Percentiles rank a stretch among this genome's conserved stretches.
Evolutionary conservation across 768 basidiomycete genomes (phyloP).

Genomic region (Rhizopogon sp.): DNA sequence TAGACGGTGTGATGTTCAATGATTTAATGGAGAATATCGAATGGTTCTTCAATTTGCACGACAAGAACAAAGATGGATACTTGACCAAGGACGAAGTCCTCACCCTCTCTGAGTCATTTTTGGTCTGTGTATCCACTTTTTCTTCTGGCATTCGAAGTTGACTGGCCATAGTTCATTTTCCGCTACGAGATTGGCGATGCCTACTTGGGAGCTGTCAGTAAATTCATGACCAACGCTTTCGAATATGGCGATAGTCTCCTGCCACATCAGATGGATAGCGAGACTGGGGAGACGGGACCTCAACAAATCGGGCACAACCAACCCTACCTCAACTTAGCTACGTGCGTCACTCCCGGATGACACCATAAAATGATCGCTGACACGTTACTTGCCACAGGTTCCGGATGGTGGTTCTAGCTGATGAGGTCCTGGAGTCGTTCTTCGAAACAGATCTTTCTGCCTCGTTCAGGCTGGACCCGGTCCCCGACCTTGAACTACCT

Average conservation of each 20-base stretch:
- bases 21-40: conserved; percentile 98
- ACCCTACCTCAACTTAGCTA: conserved; percentile 90
- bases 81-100: conserved; percentile 96
- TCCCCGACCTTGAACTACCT: conserved; percentile 64
- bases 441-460: conserved; percentile 89
- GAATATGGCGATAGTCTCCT: conserved; percentile 96
- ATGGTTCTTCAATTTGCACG: conserved; percentile 96
- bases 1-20: conserved; percentile 91
- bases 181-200: conserved; percentile 95
- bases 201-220: conserved; percentile 92
- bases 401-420: conserved; percentile 97
- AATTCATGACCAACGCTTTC: conserved; percentile 97
- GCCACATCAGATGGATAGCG: conserved; percentile 33
- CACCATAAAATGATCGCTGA: conserved; percentile 3
- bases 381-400: conserved; percentile 49
- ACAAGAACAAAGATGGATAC: conserved; percentile 94
- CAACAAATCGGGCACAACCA: conserved; percentile 65
- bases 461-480: conserved; percentile 77
- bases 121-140: conserved; percentile 45
- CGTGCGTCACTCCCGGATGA: conserved; percentile 39
- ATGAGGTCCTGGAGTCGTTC: conserved; percentile 94
- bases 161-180: conserved; percentile 83
- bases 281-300: conserved; percentile 36
- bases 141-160: conserved; percentile 4
- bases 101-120: conserved; percentile 88